Base-by-base conservation (phyloP, 495 filamentous ascomycete species). In the Podospora fimiseda region DNA sequence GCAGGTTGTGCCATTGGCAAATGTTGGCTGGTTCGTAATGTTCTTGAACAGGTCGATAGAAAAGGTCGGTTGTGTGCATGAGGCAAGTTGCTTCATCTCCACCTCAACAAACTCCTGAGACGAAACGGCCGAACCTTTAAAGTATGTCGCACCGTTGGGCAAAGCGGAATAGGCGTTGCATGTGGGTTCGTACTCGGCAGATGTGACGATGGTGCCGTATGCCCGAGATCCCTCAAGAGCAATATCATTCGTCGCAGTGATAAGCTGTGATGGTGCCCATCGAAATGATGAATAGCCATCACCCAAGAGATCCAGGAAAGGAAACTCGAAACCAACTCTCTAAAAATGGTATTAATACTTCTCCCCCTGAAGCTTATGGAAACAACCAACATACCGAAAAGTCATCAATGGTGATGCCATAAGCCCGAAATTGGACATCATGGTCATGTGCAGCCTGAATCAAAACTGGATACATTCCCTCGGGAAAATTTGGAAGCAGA, bases 241-340 rank as follows among this genome's bases (percentile, higher is more conserved):
- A 30, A 69, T 57, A 13, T 43, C 24, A 51, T 72, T 70, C 37
- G 24, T 33, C 0, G 58, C 60, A 5, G 58, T 66, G 51, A 74
- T 73, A 14, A 74, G 52, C 52, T 68, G 68, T 1, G 59, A 60
- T 2, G 64, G 65, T 2, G 66, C 66, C 71, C 71, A 74, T 36
- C 70, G 69, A 59, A 70, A 74, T 7, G 70, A 67, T 1, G 65
- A 60, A 47, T 66, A 54, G 0, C 70, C 69, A 42, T 70, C 62
- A 23, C 60, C 60, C 3, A 67, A 45, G 38, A 69, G 56, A 47
- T 70, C 68, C 9, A 74, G n/a, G 54, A 73, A 74, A 9, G 71
- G 71, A 54, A 74, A 74, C 65, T 74, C 71, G 30, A 73, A 64
- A 2, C 69, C 70, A n/a, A 67, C 64, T 7, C 70, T 65, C 71